A percentile compares a stretch with the other conserved stretches of the same genome.
These are phyloP conservation scores for Camellia granthamiana DNA, from an alignment of 148 eudicot species.

Conservation along the genomic window DNA sequence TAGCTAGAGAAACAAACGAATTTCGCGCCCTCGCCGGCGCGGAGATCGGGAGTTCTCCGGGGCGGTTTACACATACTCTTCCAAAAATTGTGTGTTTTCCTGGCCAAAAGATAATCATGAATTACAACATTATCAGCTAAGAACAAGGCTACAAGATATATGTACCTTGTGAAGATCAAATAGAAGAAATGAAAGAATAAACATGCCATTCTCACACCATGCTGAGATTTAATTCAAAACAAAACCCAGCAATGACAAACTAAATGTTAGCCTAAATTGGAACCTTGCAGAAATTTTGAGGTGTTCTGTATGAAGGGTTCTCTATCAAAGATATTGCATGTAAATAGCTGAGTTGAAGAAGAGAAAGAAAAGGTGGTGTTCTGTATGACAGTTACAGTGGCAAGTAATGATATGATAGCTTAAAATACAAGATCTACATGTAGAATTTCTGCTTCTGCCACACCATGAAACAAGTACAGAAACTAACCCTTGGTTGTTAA, in stretches of 20 bases:
- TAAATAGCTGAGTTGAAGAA: background rate
- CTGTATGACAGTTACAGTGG: background rate
- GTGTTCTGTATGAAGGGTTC: background rate
- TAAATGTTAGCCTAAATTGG: background rate
- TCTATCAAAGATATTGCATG: background rate
- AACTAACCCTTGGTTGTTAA: background rate
- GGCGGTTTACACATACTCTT: conserved; percentile 43
- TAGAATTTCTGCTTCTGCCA: background rate
- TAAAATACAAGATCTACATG: no score
- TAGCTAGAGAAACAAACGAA: no score
- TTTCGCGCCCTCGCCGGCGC: no score
- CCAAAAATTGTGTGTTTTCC: conserved; percentile 99
- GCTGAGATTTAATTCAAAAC: conserved; percentile 10
- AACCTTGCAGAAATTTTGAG: background rate
- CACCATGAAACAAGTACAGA: background rate
- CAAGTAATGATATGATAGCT: no score
- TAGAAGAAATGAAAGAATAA: background rate
- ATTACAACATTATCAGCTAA: background rate
- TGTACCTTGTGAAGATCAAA: conserved; percentile 2
- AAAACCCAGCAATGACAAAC: background rate
- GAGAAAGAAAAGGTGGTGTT: no score
- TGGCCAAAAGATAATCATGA: conserved; percentile 20
- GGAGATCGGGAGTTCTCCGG: no score
- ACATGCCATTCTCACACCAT: background rate
- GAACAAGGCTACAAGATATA: background rate